Evolutionary conservation across 1,284 basidiomycete species (phyloP).

Genomic region (Moniliella sp.): DNA sequence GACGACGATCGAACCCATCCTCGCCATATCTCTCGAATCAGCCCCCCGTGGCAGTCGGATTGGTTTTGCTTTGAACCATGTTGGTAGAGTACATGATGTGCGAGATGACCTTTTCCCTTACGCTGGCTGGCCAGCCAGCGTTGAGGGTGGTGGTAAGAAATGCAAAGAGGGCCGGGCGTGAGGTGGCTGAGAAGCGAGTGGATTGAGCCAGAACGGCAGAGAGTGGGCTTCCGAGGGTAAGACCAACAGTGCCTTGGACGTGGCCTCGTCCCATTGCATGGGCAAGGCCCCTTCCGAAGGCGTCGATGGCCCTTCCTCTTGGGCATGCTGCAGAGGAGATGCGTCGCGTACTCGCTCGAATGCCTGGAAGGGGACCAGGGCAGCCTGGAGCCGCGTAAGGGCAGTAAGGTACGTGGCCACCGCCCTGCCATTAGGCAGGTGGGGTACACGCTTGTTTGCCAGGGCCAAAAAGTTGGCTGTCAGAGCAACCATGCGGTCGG

Average conservation of each 20-base stretch:
- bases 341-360: not conserved
- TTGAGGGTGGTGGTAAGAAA: conserved; percentile 19
- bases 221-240: conserved; percentile 17
- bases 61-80: no score
- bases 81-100: conserved; percentile 5
- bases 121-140: conserved; percentile 12
- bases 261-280: conserved; percentile 5
- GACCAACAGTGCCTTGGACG: conserved; percentile 9
- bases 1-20: conserved; percentile 22
- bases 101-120: conserved; percentile 10
- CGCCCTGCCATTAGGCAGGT: conserved; percentile 2
- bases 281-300: no score
- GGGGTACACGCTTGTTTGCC: not conserved
- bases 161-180: conserved; percentile 14
- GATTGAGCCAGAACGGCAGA: conserved; percentile 12
- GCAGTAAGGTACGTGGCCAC: conserved; percentile 11
- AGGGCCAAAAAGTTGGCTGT: conserved; percentile 1
- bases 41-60: no score
- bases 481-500: not conserved
- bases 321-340: not conserved
- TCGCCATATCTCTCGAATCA: conserved; percentile 28
- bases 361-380: conserved; percentile 5
- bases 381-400: conserved; percentile 18
- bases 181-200: conserved; percentile 10
- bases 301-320: no score